Conservation (phyloP, 768 basidiomycete genomes). For the Cystofilobasidium bisporidii region DNA sequence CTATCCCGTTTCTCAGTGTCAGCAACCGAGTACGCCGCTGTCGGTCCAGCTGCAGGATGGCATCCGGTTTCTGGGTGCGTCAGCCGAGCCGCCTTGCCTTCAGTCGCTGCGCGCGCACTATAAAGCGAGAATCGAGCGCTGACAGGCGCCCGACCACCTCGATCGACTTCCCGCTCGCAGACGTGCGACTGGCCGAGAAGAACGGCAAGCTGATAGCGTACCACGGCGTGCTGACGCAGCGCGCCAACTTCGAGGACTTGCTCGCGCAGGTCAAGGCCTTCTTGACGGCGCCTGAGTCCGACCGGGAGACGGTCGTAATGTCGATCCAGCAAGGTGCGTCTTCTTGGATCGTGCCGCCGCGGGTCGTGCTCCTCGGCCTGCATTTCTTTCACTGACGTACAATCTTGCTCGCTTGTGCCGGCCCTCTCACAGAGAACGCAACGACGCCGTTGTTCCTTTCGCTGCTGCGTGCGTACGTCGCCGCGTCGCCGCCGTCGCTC, state of each 20-base stretch:
- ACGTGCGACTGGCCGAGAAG: slow-evolving; percentile 24
- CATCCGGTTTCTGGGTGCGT: slow-evolving; percentile 41
- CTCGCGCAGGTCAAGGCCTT: slow-evolving; percentile 7
- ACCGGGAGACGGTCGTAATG: slow-evolving; percentile 64
- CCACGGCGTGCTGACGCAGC: slow-evolving; percentile 52
- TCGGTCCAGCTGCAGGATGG: slow-evolving; percentile 62
- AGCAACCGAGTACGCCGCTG: slow-evolving; percentile 55
- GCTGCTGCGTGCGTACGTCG: slow-evolving; percentile 11
- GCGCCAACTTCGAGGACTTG: slow-evolving; percentile 19
- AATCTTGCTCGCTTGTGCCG: slow-evolving; percentile 52
- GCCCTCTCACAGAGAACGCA: slow-evolving; percentile 34
- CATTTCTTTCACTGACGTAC: slow-evolving; percentile 46
- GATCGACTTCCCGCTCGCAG: neutral
- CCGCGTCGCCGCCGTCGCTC: slow-evolving; percentile 28
- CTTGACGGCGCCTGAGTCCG: neutral
- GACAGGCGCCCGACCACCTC: too few relatives aligned
- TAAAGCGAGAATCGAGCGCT: too few relatives aligned
- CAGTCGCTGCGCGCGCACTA: neutral
- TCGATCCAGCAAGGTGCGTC: slow-evolving; percentile 65
- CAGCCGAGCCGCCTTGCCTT: too few relatives aligned
- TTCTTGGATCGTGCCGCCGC: too few relatives aligned
- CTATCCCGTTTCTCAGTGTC: slow-evolving; percentile 63
- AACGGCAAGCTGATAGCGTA: slow-evolving; percentile 45
- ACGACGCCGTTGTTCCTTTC: slow-evolving; percentile 23
- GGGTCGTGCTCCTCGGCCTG: neutral